Base-by-base conservation (phyloP, 2,329 filamentous ascomycete genomes). In the Lasiodiplodia gonubiensis region DNA sequence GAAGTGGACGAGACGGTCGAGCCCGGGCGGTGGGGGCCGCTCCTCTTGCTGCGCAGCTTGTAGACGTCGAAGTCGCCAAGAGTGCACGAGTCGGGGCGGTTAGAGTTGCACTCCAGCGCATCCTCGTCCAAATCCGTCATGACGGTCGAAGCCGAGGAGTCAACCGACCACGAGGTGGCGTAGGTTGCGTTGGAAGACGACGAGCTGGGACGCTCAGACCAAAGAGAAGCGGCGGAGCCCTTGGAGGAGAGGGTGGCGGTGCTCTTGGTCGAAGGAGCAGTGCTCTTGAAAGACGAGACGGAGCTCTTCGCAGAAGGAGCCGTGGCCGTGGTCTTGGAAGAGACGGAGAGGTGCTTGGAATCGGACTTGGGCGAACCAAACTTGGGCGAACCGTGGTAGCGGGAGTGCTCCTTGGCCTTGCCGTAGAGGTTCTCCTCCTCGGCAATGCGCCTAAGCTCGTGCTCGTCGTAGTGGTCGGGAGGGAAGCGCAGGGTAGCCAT, bases 11-110 rank as follows among this genome's bases (percentile, higher is more conserved):
- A 63, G 46, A 63, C 59, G 59, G 42, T 63, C 2, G 59, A 63
- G 46, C 25, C 23, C 30, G 59, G 46, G 30, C 59, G 57, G 39
- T 61, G 48, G 8, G 57, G 57, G 23, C 12, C 23, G 16, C 14
- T n/a, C 25, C 33, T 61, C 42, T 61, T 61, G 57, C 25, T 18
- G 57, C 57, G 59, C 46, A n/a, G 2, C 42, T 63, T 51, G 59
- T 51, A 63, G 42, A 51, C 59, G 18, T 63, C 59, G n/a, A 23
- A 51, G 30, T 63, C 59, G n/a, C 59, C 59, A 18, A 63, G 59
- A n/a, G 59, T 63, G 59, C 59, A 63, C 3, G 59, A 63, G 39
- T 63, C 59, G 18, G 59, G 59, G 30, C 59, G 59, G 59, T 63
- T 63, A 4, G 59, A 63, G 46, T 63, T 63, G 42, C 42, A 51